These are phyloP conservation scores for Austroboletus niveus DNA, from an alignment of 1,284 basidiomycete species.

Conservation along the genomic window DNA sequence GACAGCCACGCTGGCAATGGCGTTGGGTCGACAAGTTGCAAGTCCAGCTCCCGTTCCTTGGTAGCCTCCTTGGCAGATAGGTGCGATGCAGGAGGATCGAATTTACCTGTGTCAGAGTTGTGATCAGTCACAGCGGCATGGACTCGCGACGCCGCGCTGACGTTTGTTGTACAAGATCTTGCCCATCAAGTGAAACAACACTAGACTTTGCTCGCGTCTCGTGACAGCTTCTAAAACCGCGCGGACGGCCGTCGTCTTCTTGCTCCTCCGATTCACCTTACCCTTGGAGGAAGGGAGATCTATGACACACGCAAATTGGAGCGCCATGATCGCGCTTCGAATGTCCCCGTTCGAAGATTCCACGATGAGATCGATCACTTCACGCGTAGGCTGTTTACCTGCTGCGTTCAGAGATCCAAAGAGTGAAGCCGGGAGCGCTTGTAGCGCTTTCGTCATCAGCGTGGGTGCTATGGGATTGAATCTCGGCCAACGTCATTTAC, in stretches of 20 bases:
- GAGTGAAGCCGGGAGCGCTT: slow-evolving; percentile 56
- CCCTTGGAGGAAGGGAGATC: slow-evolving; percentile 30
- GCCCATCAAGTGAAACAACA: slow-evolving; percentile 91
- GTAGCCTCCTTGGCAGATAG: slow-evolving; percentile 54
- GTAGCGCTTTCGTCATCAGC: slow-evolving; percentile 77
- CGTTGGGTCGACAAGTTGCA: slow-evolving; percentile 47
- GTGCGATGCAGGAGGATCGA: slow-evolving; percentile 56
- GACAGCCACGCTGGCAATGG: slow-evolving; percentile 56
- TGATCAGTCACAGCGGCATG: slow-evolving; percentile 5
- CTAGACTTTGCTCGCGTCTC: slow-evolving; percentile 81
- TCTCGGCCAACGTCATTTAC: slow-evolving; percentile 39
- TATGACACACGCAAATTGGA: slow-evolving; percentile 77
- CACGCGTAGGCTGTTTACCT: slow-evolving; percentile 49
- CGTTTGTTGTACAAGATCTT: slow-evolving; percentile 96
- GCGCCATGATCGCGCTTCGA: slow-evolving; percentile 86
- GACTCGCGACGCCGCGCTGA: slow-evolving; percentile 26
- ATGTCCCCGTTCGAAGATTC: slow-evolving; percentile 88
- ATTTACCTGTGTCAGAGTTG: slow-evolving; percentile 54
- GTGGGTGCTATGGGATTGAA: slow-evolving; percentile 93
- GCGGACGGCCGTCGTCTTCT: slow-evolving; percentile 17
- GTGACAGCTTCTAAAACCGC: slow-evolving; percentile 69
- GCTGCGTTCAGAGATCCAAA: slow-evolving; percentile 29
- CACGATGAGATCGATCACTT: slow-evolving; percentile 72
- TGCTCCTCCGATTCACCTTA: slow-evolving; percentile 33
- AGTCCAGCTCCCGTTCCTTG: slow-evolving; percentile 57